Base-by-base conservation (phyloP, 441 rosid species). In the Mallotus japonicus region DNA sequence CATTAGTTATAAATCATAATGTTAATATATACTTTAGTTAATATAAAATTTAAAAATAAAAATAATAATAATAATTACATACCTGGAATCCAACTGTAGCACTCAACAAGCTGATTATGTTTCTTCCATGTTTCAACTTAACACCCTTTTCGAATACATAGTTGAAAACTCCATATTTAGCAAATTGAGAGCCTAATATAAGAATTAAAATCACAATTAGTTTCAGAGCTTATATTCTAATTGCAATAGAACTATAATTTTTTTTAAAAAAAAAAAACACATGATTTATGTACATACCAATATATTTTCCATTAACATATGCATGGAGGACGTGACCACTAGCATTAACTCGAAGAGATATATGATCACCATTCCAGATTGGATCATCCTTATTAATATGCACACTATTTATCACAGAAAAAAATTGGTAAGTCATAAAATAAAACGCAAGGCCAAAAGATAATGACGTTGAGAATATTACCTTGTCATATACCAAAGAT, bases 401-500 rank as follows among this genome's bases (percentile, higher is more conserved):
- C 16, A 62, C 57, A 28, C 78, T 75, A 1, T 44, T 44, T 44
- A 44, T 44, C 49, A 46, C 6, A 4, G 40, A 6, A 73, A 12
- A 49, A 59, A 11, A 20, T 0, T 3, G 54, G 17, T 3, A 8
- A 6, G 59, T 4, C 16, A 2, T 28, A 2, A 28, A 28, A 28
- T 2, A 28, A 28, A 28, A 28, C 32, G 3, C 32, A 28, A 28
- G 32, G 32, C 32, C 32, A 28, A 42, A 42, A 42, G 8, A 42
- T 5, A 42, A 42, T 42, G 46, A 42, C 5, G 46, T 5, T 42
- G 4, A 53, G 14, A 15, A 53, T 55, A 1, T 74, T 84, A 91
- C 76, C 83, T 87, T 24, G 93, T 88, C 82, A 88, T 92, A 61
- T 87, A 89, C 96, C 93, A 92, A 8, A 91, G 69, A 60, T 92